Evolutionary conservation across 2,329 filamentous ascomycete species (phyloP).

Genomic region (Talaromyces piceae): DNA sequence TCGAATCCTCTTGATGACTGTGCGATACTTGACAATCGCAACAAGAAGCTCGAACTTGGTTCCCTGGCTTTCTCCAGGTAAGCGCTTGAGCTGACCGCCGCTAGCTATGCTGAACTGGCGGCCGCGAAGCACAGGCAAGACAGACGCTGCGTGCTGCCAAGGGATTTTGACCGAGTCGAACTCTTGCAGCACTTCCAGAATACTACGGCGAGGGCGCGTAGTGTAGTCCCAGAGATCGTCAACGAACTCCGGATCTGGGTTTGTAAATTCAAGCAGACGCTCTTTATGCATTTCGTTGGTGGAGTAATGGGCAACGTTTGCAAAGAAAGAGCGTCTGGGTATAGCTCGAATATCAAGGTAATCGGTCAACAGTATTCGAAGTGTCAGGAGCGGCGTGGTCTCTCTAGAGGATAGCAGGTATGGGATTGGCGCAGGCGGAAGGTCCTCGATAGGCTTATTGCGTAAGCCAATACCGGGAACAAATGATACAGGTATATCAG

Average conservation of each 20-base stretch:
- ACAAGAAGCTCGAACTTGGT: conserved; percentile 65
- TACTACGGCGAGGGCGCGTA: conserved; percentile 78
- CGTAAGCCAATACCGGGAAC: conserved; percentile 21
- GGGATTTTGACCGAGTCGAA: conserved; percentile 80
- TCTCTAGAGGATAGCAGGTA: conserved; percentile 28
- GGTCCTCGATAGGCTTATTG: conserved; percentile 14
- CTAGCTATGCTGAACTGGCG: conserved; percentile 90
- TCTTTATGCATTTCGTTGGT: conserved; percentile 65
- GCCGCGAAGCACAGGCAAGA: conserved; percentile 78
- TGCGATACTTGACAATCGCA: conserved; percentile 86
- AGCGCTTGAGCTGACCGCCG: conserved; percentile 47
- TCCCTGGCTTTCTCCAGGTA: conserved; percentile 33
- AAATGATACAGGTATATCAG: conserved; percentile 61
- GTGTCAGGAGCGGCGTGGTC: conserved; percentile 41
- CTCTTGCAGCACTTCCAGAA: conserved; percentile 85
- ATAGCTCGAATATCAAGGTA: conserved; percentile 87
- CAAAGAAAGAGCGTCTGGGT: conserved; percentile 79
- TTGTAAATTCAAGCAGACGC: conserved; percentile 73
- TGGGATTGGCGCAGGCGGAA: conserved; percentile 24
- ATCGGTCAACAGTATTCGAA: conserved; percentile 70
- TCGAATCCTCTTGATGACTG: conserved; percentile 73
- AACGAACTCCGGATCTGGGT: conserved; percentile 57
- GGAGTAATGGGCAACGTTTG: conserved; percentile 68
- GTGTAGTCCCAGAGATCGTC: conserved; percentile 97
- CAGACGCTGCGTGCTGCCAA: conserved; percentile 60